phyloP scores from a whole-genome alignment of 345 rosid species.

The Populus tremula region DNA sequence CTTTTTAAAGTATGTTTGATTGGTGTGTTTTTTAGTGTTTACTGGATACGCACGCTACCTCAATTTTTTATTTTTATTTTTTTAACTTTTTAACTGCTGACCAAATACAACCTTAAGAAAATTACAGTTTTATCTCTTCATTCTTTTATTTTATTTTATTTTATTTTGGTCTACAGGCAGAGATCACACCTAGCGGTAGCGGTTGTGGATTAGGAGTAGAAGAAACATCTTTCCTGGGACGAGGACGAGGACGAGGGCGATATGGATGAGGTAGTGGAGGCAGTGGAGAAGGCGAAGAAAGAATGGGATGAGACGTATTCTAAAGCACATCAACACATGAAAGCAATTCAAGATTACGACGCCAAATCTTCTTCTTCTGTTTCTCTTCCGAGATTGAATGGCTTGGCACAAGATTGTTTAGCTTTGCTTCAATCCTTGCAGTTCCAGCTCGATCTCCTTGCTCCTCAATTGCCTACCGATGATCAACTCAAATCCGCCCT shows the following conservation, averaged over 20 bases:
- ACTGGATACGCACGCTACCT: too few relatives aligned
- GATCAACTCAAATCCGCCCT: conserved; percentile 58
- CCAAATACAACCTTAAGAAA: too few relatives aligned
- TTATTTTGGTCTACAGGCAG: not conserved
- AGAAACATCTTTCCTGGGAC: not conserved
- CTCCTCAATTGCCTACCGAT: conserved; percentile 71
- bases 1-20: too few relatives aligned
- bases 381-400: conserved; percentile 78
- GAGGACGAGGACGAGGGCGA: not conserved
- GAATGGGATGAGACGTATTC: conserved; percentile 73
- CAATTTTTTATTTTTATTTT: too few relatives aligned
- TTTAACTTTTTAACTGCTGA: too few relatives aligned
- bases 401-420: conserved; percentile 42
- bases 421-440: conserved; percentile 71
- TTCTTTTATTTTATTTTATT: too few relatives aligned
- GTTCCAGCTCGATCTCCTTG: conserved; percentile 76
- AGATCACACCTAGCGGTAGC: too few relatives aligned
- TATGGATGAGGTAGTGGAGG: conserved; percentile 82
- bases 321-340: conserved; percentile 49
- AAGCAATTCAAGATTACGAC: conserved; percentile 62
- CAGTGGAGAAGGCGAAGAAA: conserved; percentile 80
- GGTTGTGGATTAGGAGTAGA: not conserved
- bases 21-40: too few relatives aligned
- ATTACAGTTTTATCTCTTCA: too few relatives aligned
- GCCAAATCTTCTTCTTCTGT: not conserved